These are phyloP conservation scores for Penium margaritaceum DNA, from an alignment of 139 green algal genomes.

Conservation along the genomic window DNA sequence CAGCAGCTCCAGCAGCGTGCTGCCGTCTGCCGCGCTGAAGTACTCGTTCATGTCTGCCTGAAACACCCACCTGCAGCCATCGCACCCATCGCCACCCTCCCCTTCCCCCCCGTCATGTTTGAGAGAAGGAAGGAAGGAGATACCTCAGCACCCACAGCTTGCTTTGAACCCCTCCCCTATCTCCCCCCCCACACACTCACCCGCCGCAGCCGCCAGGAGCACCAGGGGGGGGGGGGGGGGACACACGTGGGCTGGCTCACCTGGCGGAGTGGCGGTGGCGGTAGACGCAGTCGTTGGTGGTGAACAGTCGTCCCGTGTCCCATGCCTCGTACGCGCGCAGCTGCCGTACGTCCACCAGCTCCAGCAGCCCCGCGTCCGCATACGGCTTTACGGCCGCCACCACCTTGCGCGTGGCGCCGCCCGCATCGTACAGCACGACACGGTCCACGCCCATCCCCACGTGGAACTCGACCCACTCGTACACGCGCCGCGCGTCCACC, in stretches of 20 bases:
- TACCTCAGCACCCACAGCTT: too few relatives aligned
- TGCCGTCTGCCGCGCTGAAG: background rate
- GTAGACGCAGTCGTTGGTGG: constrained; percentile 31
- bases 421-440: constrained; percentile 31
- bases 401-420: background rate
- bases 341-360: constrained; percentile 25
- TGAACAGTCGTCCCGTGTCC: constrained; percentile 1
- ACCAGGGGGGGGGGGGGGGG: too few relatives aligned
- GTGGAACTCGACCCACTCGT: constrained; percentile 34
- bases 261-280: constrained; percentile 24
- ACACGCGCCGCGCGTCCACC: background rate
- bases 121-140: too few relatives aligned
- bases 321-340: constrained; percentile 26
- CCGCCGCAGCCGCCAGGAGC: too few relatives aligned
- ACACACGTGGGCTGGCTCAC: too few relatives aligned
- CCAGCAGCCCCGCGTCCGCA: constrained; percentile 1
- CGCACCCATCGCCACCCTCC: too few relatives aligned
- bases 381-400: constrained; percentile 8
- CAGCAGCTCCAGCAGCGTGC: background rate
- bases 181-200: too few relatives aligned
- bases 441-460: constrained; percentile 10
- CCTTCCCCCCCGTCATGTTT: too few relatives aligned
- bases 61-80: constrained; percentile 22
- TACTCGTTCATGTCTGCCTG: constrained; percentile 25
- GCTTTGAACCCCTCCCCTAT: too few relatives aligned